Base-by-base conservation (phyloP, 371 early-diverging fungal species). In the Mycotypha africana region DNA sequence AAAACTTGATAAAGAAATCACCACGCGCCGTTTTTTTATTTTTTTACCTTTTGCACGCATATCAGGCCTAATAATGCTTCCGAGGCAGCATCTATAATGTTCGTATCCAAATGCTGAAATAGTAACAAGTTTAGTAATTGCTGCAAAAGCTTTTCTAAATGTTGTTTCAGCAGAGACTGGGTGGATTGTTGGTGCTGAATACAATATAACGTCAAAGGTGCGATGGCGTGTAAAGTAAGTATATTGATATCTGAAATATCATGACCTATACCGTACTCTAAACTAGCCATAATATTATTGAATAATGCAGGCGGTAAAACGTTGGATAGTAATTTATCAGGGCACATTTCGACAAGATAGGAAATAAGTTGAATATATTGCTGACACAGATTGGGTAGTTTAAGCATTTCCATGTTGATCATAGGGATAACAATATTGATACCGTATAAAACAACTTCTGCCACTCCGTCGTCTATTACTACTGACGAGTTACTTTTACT, bases 361-460 rank as follows among this genome's bases (percentile, higher is more conserved):
- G 82, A 70, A 30, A 87, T 80, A 38, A 90, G 60, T 34, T 69
- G 65, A 32, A 86, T 75, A 56, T 86, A 87, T 37, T 82, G 74
- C 33, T 71, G 76, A 42, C 88, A 85, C 7, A 90, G 47, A 17
- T 68, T 51, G 1, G 91, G 88, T 69, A 82, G 84, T 76, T 84
- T 70, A 3, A 89, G 67, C 85, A 89, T 86, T 26, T 84, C 71
- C 43, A 78, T 51, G 39, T 81, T 81, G 48, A 88, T 80, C 67
- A 86, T 74, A 0, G 88, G 88, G 15, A 87, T 74, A 6, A 88
- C 62, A 22, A 75, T 65, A 56, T 84, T 78, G 33, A 84, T 60
- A 20, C 87, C 85, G 54, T 71, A 81, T 35, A 86, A 77, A 14
- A 88, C 80, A 16, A 89, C 84, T 49, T 84, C 70, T n/a, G 81